phyloP scores from a whole-genome alignment of 345 rosid genomes.

The Heritiera littoralis region DNA sequence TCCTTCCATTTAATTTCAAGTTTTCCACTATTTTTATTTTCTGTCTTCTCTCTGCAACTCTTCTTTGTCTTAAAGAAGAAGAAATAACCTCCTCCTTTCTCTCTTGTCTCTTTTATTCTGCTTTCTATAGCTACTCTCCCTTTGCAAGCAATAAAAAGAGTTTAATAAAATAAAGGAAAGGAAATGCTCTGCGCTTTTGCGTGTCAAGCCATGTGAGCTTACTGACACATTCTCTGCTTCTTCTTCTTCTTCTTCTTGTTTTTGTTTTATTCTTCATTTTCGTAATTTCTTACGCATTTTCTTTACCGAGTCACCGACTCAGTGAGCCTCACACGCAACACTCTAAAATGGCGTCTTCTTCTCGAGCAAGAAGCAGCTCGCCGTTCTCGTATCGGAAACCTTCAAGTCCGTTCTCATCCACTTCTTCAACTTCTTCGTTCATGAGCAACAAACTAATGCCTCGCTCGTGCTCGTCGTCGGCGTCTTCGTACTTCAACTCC shows the following conservation, averaged over 20 bases:
- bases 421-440: slow-evolving; percentile 75
- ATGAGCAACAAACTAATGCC: slow-evolving; percentile 61
- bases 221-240: slow-evolving; percentile 64
- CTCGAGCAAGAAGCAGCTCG: slow-evolving; percentile 84
- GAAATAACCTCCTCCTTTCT: slow-evolving; percentile 48
- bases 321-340: slow-evolving; percentile 29
- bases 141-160: slow-evolving; percentile 21
- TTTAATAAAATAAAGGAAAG: neutral
- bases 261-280: neutral
- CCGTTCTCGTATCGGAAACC: slow-evolving; percentile 81
- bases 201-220: slow-evolving; percentile 76
- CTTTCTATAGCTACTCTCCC: slow-evolving; percentile 26
- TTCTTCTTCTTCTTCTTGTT: slow-evolving; percentile 23
- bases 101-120: slow-evolving; percentile 36
- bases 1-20: slow-evolving; percentile 25
- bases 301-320: slow-evolving; percentile 42
- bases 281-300: slow-evolving; percentile 21
- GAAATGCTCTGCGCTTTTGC: slow-evolving; percentile 53
- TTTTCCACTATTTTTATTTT: neutral
- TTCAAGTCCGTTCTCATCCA: slow-evolving; percentile 71
- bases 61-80: slow-evolving; percentile 67
- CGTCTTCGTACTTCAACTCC: slow-evolving; percentile 51
- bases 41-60: slow-evolving; percentile 44
- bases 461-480: slow-evolving; percentile 76
- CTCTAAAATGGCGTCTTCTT: slow-evolving; percentile 69